phyloP scores from a whole-genome alignment of 345 rosid species.

The Bretschneidera sinensis region DNA sequence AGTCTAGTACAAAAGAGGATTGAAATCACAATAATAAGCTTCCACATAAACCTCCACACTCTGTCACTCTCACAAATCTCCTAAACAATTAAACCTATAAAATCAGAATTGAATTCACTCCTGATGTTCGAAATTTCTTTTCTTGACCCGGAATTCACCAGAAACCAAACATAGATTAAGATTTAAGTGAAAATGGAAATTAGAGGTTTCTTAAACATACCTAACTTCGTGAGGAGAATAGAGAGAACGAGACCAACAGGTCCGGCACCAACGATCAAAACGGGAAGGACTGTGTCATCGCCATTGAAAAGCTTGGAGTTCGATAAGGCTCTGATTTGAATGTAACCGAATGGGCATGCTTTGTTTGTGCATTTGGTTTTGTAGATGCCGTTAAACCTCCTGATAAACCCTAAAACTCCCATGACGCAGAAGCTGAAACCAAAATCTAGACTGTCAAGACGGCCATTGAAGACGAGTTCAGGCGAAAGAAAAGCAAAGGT shows the following conservation, averaged over 20 bases:
- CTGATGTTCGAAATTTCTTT: not conserved
- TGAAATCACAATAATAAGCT: not conserved
- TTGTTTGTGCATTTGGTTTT: conserved; percentile 26
- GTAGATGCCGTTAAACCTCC: conserved; percentile 31
- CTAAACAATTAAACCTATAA: not conserved
- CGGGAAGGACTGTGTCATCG: conserved; percentile 56
- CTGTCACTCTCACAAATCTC: not conserved
- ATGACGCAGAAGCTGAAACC: conserved; percentile 22
- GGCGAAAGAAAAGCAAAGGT: not conserved
- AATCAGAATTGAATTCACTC: not conserved
- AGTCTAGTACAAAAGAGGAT: no score
- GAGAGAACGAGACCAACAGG: conserved; percentile 94
- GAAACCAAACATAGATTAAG: no score
- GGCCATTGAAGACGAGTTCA: not conserved
- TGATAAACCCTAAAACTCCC: conserved; percentile 45
- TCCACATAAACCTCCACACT: not conserved
- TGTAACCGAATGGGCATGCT: conserved; percentile 21
- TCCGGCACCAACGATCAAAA: conserved; percentile 90
- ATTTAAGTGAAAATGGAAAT: not conserved
- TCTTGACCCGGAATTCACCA: not conserved
- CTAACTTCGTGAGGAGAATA: conserved; percentile 72
- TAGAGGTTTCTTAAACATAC: conserved; percentile 23
- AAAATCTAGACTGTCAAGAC: not conserved
- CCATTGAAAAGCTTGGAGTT: conserved; percentile 13
- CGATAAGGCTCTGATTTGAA: conserved; percentile 37